A percentile compares a stretch with the other conserved stretches of the same genome.
Conservation (phyloP, 1,284 basidiomycete genomes). For the Puccinia coronata region DNA sequence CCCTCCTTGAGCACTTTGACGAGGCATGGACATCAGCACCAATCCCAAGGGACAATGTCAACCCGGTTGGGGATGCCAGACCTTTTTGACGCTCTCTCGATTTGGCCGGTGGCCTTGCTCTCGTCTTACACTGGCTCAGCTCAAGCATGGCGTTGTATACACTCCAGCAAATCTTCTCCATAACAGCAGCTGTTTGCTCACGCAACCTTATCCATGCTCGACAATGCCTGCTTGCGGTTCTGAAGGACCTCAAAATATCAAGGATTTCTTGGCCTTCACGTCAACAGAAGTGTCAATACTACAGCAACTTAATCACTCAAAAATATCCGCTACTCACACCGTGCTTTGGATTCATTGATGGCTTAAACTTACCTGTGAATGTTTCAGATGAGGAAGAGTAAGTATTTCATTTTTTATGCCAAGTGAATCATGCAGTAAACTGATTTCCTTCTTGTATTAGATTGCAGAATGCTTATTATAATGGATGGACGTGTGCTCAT, state of each 20-base stretch:
- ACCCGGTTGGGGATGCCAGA: background rate
- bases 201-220: background rate
- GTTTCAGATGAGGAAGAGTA: background rate
- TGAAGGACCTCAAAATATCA: background rate
- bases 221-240: background rate
- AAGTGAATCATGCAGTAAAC: background rate
- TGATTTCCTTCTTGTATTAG: background rate
- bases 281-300: background rate
- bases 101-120: too few relatives aligned
- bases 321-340: too few relatives aligned
- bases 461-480: background rate
- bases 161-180: too few relatives aligned
- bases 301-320: background rate
- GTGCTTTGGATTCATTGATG: too few relatives aligned
- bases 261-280: background rate
- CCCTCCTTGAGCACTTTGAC: background rate
- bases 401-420: background rate
- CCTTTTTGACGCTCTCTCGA: too few relatives aligned
- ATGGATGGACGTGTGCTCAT: constrained; percentile 1
- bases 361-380: background rate
- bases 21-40: background rate
- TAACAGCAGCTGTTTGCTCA: too few relatives aligned
- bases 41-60: background rate
- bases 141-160: too few relatives aligned
- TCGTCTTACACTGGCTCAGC: too few relatives aligned